phyloP scores from a whole-genome alignment of 2,329 filamentous ascomycete species.

The Neofusicoccum umdonicola region DNA sequence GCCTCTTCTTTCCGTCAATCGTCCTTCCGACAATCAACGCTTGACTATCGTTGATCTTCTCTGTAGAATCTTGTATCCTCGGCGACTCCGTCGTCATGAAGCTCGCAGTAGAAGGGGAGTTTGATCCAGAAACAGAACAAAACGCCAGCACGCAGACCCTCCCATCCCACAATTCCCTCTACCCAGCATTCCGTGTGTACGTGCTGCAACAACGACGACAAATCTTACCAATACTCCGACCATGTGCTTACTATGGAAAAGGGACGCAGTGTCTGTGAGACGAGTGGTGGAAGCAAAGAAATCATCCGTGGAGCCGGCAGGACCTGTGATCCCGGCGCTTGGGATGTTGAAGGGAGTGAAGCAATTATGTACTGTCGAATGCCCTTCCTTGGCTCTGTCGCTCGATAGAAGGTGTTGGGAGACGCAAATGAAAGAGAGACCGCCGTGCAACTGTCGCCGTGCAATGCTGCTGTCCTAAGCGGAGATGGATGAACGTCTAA shows the following conservation, averaged over 20 bases:
- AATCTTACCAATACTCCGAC: constrained; percentile 4
- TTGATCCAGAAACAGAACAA: background rate
- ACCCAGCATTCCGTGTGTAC: background rate
- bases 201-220: background rate
- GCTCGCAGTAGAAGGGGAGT: background rate
- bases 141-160: background rate
- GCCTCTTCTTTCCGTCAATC: background rate
- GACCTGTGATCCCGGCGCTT: background rate
- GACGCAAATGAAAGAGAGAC: constrained; percentile 3
- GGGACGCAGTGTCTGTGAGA: background rate
- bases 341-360: background rate
- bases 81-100: background rate
- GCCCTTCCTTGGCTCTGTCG: background rate
- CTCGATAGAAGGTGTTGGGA: background rate
- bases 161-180: background rate
- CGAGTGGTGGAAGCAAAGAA: background rate
- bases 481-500: constrained; percentile 2
- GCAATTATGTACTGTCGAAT: constrained; percentile 8
- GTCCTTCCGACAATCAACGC: background rate
- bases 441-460: background rate
- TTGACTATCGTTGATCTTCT: background rate
- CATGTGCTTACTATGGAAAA: constrained; percentile 6
- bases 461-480: constrained; percentile 1
- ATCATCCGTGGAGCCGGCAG: background rate
- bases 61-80: background rate